Base-by-base conservation (phyloP, 805 yeast genomes). In the Barnettozyma sp. region DNA sequence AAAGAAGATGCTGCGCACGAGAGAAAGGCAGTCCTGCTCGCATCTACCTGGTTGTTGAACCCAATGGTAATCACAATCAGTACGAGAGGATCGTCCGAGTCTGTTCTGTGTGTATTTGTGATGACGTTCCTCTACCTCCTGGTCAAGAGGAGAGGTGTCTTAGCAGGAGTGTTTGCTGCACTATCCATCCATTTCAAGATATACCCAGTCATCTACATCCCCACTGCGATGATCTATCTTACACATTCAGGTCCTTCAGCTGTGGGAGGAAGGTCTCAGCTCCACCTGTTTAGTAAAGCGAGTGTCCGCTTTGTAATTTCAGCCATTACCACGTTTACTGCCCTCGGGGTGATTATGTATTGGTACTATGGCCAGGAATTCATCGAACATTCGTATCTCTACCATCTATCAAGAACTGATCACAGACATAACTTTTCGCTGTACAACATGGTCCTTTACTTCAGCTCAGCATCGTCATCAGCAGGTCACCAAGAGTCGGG, bases 11-110 rank as follows among this genome's bases (percentile, higher is more conserved):
- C 64, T n/a, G n/a, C n/a, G n/a, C n/a, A n/a, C n/a, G n/a, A n/a
- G n/a, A n/a, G n/a, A n/a, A n/a, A n/a, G n/a, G n/a, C n/a, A n/a
- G n/a, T n/a, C n/a, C n/a, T n/a, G 6, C 63, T 77, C 27, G 57
- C 78, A 10, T 58, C 80, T 3, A 60, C 90, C 5, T 92, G 97
- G 97, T 65, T 92, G 14, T 65, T 86, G 46, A 92, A 92, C 55
- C 97, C 98, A 12, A 83, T 92, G 92, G 97, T 88, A 1, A 75
- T 81, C 22, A 86, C 95, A 1, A 92, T 92, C 33, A 78, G 90
- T 45, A 86, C 97, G 0, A 67, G 98, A 30, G 98, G 98, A 2
- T 83, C 92, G 19, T 82, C 95, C 0, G 98, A 92, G 52, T 87
- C 96, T 42, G 68, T 92, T 1, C 58, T 92, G 30, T 85, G 94